Conservation (phyloP, 2,329 filamentous ascomycete genomes). For the Rutstroemia sydowiana region DNA sequence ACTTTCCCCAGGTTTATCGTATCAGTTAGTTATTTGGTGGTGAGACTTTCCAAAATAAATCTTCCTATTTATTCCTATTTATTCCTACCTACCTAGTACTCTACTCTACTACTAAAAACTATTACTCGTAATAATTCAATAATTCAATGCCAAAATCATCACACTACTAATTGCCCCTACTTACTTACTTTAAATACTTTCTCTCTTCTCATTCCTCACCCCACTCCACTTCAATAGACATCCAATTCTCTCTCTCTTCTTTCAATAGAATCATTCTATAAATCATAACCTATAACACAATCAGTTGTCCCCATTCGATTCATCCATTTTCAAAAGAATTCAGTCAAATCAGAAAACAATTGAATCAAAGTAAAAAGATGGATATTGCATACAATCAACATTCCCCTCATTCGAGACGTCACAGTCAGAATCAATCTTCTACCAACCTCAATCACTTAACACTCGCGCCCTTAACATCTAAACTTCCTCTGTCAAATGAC, state of each 20-base stretch:
- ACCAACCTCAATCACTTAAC: slow-evolving; percentile 53
- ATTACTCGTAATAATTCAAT: too few relatives aligned
- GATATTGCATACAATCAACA: slow-evolving; percentile 56
- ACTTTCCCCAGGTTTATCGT: slow-evolving; percentile 7
- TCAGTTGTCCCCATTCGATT: too few relatives aligned
- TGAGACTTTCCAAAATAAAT: slow-evolving; percentile 1
- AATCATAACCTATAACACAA: background rate
- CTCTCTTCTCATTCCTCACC: background rate
- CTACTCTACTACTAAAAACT: too few relatives aligned
- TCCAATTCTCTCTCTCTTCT: slow-evolving; percentile 1
- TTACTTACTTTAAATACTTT: too few relatives aligned
- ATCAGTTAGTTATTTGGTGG: background rate
- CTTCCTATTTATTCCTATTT: too few relatives aligned
- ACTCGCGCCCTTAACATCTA: slow-evolving; percentile 57
- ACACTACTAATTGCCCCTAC: background rate
- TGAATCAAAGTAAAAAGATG: slow-evolving; percentile 33
- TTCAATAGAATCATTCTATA: background rate
- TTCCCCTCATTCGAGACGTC: slow-evolving; percentile 47
- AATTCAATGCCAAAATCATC: background rate
- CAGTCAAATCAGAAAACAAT: background rate
- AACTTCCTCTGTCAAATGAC: slow-evolving; percentile 49
- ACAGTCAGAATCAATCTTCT: slow-evolving; percentile 52
- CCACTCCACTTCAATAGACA: background rate
- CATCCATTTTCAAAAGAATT: background rate
- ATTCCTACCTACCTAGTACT: too few relatives aligned